Evolutionary conservation across 2,329 filamentous ascomycete species (phyloP).

Genomic region (Monosporascus sp.): DNA sequence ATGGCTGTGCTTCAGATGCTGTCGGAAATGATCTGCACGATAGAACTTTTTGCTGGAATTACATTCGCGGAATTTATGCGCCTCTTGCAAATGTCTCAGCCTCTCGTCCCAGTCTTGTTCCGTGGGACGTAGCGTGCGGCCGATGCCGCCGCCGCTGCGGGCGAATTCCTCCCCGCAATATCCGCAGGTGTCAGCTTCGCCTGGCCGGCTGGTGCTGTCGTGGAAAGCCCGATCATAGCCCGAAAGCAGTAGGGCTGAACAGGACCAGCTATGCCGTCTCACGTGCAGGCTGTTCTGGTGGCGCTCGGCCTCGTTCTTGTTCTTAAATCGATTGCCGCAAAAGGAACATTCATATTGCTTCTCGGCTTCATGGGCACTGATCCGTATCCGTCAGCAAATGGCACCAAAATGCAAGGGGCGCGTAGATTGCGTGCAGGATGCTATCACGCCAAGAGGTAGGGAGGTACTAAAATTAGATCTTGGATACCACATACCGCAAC

Average conservation of each 20-base stretch:
- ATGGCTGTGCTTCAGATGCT: constrained; percentile 97
- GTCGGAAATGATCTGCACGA: constrained; percentile 93
- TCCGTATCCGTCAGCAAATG: constrained; percentile 9
- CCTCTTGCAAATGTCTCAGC: constrained; percentile 78
- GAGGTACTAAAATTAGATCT: not conserved
- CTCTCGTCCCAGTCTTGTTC: constrained; percentile 85
- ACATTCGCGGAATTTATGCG: constrained; percentile 97
- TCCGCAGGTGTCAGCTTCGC: constrained; percentile 75
- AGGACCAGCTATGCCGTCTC: constrained; percentile 93
- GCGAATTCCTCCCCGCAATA: constrained; percentile 92
- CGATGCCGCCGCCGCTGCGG: constrained; percentile 39
- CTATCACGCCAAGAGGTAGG: not conserved
- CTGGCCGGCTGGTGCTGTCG: constrained; percentile 62
- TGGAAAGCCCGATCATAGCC: constrained; percentile 81
- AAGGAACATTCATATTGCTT: constrained; percentile 94
- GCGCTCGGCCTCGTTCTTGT: constrained; percentile 96
- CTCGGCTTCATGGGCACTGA: constrained; percentile 81
- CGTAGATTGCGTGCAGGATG: not conserved
- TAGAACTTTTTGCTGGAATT: constrained; percentile 99
- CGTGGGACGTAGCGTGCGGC: constrained; percentile 49
- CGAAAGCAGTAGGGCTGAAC: constrained; percentile 65
- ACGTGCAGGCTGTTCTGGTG: constrained; percentile 95
- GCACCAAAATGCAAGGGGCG: not conserved
- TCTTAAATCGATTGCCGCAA: constrained; percentile 95
- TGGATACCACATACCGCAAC: constrained; percentile 60